A percentile compares a stretch with the other conserved stretches of the same genome.
phyloP scores from a whole-genome alignment of 23 red algal genomes.

The Gracilaria domingensis region DNA sequence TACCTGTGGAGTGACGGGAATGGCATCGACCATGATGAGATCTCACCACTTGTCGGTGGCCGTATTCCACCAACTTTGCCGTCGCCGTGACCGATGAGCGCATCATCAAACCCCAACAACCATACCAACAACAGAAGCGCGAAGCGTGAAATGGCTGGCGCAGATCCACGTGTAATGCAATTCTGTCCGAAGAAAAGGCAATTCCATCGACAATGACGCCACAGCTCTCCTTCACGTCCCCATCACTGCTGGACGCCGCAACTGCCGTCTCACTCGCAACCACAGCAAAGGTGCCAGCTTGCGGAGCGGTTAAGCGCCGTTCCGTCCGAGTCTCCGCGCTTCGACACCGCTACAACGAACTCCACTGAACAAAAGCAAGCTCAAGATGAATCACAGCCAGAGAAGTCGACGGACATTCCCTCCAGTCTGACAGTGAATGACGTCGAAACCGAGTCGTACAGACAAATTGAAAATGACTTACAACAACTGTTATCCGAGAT shows the following conservation, averaged over 20 bases:
- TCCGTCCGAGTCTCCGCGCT: not conserved
- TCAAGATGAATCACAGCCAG: not conserved
- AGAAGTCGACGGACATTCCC: not conserved
- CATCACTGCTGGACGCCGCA: not conserved
- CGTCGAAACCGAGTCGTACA: constrained; percentile 14
- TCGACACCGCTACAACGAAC: not conserved
- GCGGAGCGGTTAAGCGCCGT: constrained; percentile 2
- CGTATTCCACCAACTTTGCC: not conserved
- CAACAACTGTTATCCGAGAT: constrained; percentile 56
- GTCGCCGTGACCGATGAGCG: not conserved
- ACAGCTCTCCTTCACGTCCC: not conserved
- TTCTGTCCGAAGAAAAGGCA: not conserved
- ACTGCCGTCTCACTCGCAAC: not conserved
- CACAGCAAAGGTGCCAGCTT: not conserved
- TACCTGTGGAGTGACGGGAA: no score
- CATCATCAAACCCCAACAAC: not conserved
- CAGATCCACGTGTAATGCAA: not conserved
- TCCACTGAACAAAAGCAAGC: not conserved
- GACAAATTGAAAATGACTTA: constrained; percentile 46
- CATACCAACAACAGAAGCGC: no score
- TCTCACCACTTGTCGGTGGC: not conserved
- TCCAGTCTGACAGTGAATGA: constrained; percentile 16
- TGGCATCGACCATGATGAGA: not conserved
- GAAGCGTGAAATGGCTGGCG: not conserved
- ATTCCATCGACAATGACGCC: not conserved